Conservation (phyloP, 352 stramenopile genomes). For the Phytophthora colocasiae region DNA sequence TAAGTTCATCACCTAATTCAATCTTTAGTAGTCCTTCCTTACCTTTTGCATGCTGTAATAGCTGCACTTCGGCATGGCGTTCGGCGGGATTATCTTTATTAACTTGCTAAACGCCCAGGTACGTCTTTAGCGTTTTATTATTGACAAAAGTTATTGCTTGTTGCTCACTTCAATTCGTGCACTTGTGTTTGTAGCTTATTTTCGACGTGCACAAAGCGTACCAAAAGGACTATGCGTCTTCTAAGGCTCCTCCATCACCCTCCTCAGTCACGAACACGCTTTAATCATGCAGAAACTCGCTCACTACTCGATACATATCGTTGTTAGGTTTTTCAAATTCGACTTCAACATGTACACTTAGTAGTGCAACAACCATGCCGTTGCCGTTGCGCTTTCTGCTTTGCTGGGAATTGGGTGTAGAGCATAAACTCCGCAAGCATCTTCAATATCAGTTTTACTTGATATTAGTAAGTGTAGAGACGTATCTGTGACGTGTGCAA, state of each 20-base stretch:
- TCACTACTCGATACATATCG: background rate
- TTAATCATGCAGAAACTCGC: background rate
- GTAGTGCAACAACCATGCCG: too few species aligned
- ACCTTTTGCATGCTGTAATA: constrained; percentile 10
- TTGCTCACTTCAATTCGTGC: background rate
- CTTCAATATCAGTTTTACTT: too few species aligned
- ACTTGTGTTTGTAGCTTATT: constrained; percentile 51
- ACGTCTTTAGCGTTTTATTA: background rate
- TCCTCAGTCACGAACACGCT: constrained; percentile 1
- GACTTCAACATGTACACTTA: constrained; percentile 9
- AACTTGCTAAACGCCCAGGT: constrained; percentile 73
- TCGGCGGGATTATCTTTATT: constrained; percentile 79
- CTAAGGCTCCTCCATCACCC: constrained; percentile 11
- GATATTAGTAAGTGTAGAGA: too few species aligned
- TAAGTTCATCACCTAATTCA: constrained; percentile 17
- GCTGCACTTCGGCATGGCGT: constrained; percentile 77
- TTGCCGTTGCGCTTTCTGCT: too few species aligned
- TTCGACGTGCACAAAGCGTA: constrained; percentile 58
- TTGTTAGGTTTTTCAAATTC: background rate
- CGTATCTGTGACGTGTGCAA: constrained; percentile 20
- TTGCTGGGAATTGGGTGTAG: too few species aligned
- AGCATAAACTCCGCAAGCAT: too few species aligned
- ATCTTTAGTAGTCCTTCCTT: background rate
- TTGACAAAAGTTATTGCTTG: too few species aligned
- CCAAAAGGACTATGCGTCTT: constrained; percentile 47